Conservation (phyloP, 495 filamentous ascomycete genomes). For the Aspergillus taichungensis region DNA sequence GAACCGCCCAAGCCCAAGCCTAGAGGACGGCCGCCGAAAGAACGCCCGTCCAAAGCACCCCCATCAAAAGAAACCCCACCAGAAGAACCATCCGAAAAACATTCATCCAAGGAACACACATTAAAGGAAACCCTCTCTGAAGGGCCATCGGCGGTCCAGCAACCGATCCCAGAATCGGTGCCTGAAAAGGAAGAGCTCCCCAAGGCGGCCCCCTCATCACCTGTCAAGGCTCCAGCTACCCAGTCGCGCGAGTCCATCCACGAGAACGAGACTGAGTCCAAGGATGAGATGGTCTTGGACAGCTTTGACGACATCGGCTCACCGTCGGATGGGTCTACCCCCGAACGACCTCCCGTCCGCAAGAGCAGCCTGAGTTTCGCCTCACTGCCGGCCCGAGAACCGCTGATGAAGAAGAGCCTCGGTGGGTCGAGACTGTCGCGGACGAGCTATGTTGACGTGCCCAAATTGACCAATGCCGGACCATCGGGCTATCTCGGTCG, state of each 20-base stretch:
- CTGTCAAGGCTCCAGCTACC: conserved; percentile 11
- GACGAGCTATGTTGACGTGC: conserved; percentile 69
- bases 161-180: conserved; percentile 12
- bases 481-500: conserved; percentile 51
- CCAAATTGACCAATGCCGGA: conserved; percentile 31
- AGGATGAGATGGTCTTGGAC: conserved; percentile 43
- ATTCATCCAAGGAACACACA: no score
- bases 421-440: conserved; percentile 62
- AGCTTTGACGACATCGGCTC: conserved; percentile 49
- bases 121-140: no score
- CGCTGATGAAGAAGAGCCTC: conserved; percentile 71
- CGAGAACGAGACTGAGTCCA: conserved; percentile 17
- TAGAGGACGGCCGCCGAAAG: not conserved
- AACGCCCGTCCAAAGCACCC: no score
- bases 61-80: no score
- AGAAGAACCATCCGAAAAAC: no score
- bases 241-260: conserved; percentile 11
- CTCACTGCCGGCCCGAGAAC: conserved; percentile 83
- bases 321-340: conserved; percentile 54
- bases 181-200: conserved; percentile 4
- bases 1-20: conserved; percentile 6
- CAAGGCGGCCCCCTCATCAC: conserved; percentile 9
- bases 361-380: conserved; percentile 94
- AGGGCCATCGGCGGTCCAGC: not conserved
- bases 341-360: conserved; percentile 55